A percentile compares a stretch with the other conserved stretches of the same genome.
Conservation (phyloP, 768 basidiomycete genomes). For the Vararia minispora region DNA sequence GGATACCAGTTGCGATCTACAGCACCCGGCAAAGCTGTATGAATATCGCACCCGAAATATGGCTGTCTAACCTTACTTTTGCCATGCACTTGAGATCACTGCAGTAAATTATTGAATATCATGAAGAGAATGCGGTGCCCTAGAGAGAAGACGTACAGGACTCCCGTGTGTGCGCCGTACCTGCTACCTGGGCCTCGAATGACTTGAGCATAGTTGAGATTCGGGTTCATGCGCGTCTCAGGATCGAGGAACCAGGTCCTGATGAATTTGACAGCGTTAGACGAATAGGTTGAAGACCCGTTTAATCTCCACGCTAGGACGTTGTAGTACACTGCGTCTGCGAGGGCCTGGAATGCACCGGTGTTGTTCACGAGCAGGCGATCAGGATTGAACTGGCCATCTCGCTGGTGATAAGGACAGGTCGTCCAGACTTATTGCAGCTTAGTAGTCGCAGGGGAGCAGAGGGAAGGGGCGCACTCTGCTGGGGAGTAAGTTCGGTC, state of each 20-base stretch:
- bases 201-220: constrained; percentile 35
- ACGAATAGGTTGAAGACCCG: constrained; percentile 30
- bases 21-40: too few relatives aligned
- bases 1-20: constrained; percentile 38
- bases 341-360: constrained; percentile 40
- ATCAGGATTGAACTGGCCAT: constrained; percentile 60
- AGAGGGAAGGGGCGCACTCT: constrained; percentile 25
- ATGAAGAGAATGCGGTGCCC: too few relatives aligned
- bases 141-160: constrained; percentile 30
- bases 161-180: constrained; percentile 36
- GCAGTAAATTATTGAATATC: constrained; percentile 10
- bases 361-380: constrained; percentile 42
- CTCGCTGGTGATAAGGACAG: constrained; percentile 44
- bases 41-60: too few relatives aligned
- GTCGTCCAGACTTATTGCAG: constrained; percentile 34
- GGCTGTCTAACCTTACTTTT: too few relatives aligned
- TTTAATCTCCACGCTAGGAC: constrained; percentile 42
- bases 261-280: constrained; percentile 32
- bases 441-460: neutral
- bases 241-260: constrained; percentile 50
- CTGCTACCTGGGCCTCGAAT: constrained; percentile 17
- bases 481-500: constrained; percentile 38
- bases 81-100: constrained; percentile 50
- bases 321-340: constrained; percentile 54
- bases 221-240: constrained; percentile 52